Percentiles rank a stretch among this genome's conserved stretches.
These are phyloP conservation scores for Trametes cinnabarina DNA, from an alignment of 768 basidiomycete species.

Conservation along the genomic window DNA sequence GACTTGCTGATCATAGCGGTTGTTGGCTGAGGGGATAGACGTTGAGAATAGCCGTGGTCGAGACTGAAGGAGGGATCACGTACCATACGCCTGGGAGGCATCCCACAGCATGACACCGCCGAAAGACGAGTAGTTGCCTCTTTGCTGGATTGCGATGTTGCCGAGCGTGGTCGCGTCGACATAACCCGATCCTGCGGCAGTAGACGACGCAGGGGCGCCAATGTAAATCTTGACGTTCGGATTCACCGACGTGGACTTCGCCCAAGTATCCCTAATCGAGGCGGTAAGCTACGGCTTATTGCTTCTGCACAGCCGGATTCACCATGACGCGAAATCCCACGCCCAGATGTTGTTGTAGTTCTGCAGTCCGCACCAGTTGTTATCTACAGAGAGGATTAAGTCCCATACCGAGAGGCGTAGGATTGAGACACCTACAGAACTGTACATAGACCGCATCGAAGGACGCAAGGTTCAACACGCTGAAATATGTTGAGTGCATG, in stretches of 20 bases:
- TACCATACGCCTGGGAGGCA: conserved; percentile 28
- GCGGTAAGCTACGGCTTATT: conserved; percentile 30
- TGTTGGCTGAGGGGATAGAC: conserved; percentile 17
- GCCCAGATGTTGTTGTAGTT: conserved; percentile 45
- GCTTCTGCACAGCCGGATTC: not conserved
- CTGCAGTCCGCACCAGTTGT: conserved; percentile 59
- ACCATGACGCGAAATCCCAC: conserved; percentile 59
- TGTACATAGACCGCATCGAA: conserved; percentile 78
- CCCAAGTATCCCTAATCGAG: conserved; percentile 31
- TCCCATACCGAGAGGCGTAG: not conserved
- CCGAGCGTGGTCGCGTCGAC: conserved; percentile 46
- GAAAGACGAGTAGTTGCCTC: conserved; percentile 58
- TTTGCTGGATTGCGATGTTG: conserved; percentile 49
- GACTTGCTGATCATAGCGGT: conserved; percentile 24
- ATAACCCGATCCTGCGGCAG: conserved; percentile 59
- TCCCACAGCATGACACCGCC: conserved; percentile 54
- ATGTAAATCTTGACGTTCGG: conserved; percentile 62
- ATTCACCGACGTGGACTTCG: conserved; percentile 55
- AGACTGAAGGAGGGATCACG: not conserved
- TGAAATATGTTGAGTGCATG: not conserved
- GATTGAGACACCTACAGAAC: conserved; percentile 43
- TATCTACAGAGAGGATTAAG: conserved; percentile 30
- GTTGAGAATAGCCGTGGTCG: too few species aligned
- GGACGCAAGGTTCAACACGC: conserved; percentile 53
- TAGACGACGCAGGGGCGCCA: conserved; percentile 57